A percentile compares a stretch with the other conserved stretches of the same genome.
Conservation (phyloP, 1,284 basidiomycete genomes). For the Leccinum pachyderme region DNA sequence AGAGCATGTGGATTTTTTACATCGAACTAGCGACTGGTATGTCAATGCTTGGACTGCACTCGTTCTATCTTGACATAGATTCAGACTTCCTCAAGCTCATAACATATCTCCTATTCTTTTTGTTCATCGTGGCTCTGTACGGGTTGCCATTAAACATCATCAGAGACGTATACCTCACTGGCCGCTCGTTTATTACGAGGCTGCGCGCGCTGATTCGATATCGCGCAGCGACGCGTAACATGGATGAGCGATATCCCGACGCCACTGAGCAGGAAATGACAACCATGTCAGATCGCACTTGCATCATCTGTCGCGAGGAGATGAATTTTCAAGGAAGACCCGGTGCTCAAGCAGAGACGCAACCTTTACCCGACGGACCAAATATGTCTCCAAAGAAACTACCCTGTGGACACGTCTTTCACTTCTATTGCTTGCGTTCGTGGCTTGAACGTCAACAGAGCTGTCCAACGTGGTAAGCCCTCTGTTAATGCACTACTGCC, state of each 20-base stretch:
- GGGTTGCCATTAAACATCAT: conserved; percentile 97
- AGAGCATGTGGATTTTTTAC: conserved; percentile 97
- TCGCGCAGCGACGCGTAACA: conserved; percentile 91
- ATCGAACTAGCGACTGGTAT: conserved; percentile 89
- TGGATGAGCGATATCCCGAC: conserved; percentile 95
- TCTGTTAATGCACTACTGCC: conserved; percentile 8
- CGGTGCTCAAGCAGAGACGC: conserved; percentile 32
- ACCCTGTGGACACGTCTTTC: conserved; percentile 96
- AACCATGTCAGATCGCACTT: conserved; percentile 83
- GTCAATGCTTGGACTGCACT: conserved; percentile 22
- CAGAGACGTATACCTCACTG: conserved; percentile 94
- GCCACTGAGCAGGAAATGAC: conserved; percentile 86
- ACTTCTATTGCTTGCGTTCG: conserved; percentile 94
- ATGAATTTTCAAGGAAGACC: conserved; percentile 59
- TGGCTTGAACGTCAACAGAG: conserved; percentile 97
- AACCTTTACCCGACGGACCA: conserved; percentile 59
- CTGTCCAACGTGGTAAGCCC: conserved; percentile 92
- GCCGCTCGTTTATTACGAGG: conserved; percentile 85
- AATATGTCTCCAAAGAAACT: conserved; percentile 97
- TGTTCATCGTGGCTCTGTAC: conserved; percentile 89
- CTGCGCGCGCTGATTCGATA: conserved; percentile 89
- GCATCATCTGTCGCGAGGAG: conserved; percentile 99
- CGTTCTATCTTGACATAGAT: conserved; percentile 1
- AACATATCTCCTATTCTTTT: conserved; percentile 92
- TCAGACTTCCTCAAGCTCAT: conserved; percentile 90